A percentile compares a stretch with the other conserved stretches of the same genome.
phyloP scores from a whole-genome alignment of 139 green algal genomes.

The Pleodorina starrii region DNA sequence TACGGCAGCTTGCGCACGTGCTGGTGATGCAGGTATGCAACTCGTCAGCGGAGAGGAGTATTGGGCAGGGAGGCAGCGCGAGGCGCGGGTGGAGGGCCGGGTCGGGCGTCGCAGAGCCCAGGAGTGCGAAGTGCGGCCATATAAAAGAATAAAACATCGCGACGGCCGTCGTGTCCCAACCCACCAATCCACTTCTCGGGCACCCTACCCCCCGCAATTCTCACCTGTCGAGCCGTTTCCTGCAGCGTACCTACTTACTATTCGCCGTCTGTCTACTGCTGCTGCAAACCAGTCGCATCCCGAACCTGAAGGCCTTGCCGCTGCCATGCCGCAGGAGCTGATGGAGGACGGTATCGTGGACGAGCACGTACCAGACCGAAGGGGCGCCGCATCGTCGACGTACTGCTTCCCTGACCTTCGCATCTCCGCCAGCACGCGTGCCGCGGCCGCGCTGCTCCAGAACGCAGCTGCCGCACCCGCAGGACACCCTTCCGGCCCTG shows the following conservation, averaged over 20 bases:
- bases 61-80: not conserved
- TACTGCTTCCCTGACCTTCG: constrained; percentile 9
- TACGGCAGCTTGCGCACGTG: constrained; percentile 76
- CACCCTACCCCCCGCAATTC: too few relatives aligned
- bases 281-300: too few relatives aligned
- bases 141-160: too few relatives aligned
- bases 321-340: not conserved
- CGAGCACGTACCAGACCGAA: not conserved
- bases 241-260: too few relatives aligned
- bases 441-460: constrained; percentile 60
- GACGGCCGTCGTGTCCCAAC: too few relatives aligned
- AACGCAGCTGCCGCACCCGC: not conserved
- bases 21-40: constrained; percentile 62
- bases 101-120: too few relatives aligned
- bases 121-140: too few relatives aligned
- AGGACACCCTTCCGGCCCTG: too few relatives aligned
- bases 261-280: too few relatives aligned
- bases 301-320: not conserved
- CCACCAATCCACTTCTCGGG: too few relatives aligned
- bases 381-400: not conserved
- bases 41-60: not conserved
- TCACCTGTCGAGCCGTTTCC: too few relatives aligned
- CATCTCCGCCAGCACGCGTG: constrained; percentile 53
- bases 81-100: too few relatives aligned
- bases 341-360: not conserved